phyloP scores from a whole-genome alignment of 2,329 filamentous ascomycete species.

The Albophoma yamanashiensis region DNA sequence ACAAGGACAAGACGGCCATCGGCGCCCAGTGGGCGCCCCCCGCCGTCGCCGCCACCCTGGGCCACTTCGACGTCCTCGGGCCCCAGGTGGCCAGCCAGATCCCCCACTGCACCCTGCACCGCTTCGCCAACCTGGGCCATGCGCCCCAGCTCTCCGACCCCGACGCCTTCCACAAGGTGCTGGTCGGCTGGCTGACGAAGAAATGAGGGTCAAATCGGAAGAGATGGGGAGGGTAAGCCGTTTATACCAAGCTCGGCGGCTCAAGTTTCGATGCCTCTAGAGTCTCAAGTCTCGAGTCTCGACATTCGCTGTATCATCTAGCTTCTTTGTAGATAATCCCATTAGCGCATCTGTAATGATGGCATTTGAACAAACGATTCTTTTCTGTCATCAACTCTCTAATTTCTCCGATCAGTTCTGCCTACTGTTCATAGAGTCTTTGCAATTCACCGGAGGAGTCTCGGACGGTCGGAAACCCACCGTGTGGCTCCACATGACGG shows the following conservation, averaged over 20 bases:
- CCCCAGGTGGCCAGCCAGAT: slow-evolving; percentile 31
- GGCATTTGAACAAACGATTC: not conserved
- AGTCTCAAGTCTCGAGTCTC: no score
- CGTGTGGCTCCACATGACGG: not conserved
- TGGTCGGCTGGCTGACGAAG: slow-evolving; percentile 31
- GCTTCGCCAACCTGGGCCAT: slow-evolving; percentile 38
- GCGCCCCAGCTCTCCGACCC: slow-evolving; percentile 42
- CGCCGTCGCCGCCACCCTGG: slow-evolving; percentile 31
- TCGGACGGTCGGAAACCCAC: not conserved
- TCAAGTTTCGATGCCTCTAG: not conserved
- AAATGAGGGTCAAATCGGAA: not conserved
- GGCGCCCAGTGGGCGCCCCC: slow-evolving; percentile 39
- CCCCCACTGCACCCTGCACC: slow-evolving; percentile 30
- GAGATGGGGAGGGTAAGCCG: not conserved
- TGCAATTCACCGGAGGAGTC: not conserved
- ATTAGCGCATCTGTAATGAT: not conserved
- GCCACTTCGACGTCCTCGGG: slow-evolving; percentile 38
- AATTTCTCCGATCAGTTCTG: not conserved
- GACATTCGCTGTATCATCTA: not conserved
- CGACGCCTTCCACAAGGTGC: slow-evolving; percentile 30
- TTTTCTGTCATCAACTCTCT: not conserved
- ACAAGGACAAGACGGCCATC: slow-evolving; percentile 42
- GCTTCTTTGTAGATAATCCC: not conserved
- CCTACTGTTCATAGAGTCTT: not conserved
- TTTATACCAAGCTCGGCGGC: not conserved